Conservation (phyloP, 176 grass and related monocot genomes). For the Avena insularis region DNA sequence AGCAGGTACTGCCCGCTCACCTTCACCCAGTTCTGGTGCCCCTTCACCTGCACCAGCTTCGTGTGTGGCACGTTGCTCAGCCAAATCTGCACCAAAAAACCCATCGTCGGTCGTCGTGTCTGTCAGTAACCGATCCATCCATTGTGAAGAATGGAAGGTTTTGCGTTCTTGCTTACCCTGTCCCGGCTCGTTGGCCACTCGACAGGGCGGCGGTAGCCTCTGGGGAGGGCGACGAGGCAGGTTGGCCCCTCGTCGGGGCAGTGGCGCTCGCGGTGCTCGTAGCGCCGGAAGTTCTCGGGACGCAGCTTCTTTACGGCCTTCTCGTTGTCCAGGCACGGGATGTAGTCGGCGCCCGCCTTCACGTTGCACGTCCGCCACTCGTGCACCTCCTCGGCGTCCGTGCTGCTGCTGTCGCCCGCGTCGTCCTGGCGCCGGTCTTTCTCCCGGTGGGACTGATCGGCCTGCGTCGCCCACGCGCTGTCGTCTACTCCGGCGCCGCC, state of each 20-base stretch:
- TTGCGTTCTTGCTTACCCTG: constrained; percentile 47
- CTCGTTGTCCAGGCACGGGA: constrained; percentile 92
- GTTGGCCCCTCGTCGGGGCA: constrained; percentile 86
- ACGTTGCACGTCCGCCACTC: constrained; percentile 81
- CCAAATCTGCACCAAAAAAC: constrained; percentile 66
- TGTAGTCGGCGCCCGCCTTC: constrained; percentile 76
- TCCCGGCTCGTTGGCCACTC: constrained; percentile 93
- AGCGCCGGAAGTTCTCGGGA: constrained; percentile 80
- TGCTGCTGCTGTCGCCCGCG: not conserved
- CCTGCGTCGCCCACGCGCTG: constrained; percentile 70
- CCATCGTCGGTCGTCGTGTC: not conserved
- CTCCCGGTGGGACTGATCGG: constrained; percentile 69
- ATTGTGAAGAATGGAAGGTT: constrained; percentile 8
- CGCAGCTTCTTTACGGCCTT: constrained; percentile 89
- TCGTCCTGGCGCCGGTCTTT: constrained; percentile 65
- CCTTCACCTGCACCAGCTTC: constrained; percentile 96
- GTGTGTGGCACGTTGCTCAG: constrained; percentile 89
- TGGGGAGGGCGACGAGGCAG: constrained; percentile 73
- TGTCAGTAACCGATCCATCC: not conserved
- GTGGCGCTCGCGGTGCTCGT: constrained; percentile 84
- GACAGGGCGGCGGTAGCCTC: constrained; percentile 67
- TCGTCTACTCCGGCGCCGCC: constrained; percentile 39
- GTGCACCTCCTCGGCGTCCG: constrained; percentile 23
- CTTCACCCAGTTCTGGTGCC: constrained; percentile 98
- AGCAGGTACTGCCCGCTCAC: constrained; percentile 84